Evolutionary conservation across 352 stramenopile genomes (phyloP), one percentile per base, ranked within the genome.

Genomic region (Achlya hypogyna): DNA sequence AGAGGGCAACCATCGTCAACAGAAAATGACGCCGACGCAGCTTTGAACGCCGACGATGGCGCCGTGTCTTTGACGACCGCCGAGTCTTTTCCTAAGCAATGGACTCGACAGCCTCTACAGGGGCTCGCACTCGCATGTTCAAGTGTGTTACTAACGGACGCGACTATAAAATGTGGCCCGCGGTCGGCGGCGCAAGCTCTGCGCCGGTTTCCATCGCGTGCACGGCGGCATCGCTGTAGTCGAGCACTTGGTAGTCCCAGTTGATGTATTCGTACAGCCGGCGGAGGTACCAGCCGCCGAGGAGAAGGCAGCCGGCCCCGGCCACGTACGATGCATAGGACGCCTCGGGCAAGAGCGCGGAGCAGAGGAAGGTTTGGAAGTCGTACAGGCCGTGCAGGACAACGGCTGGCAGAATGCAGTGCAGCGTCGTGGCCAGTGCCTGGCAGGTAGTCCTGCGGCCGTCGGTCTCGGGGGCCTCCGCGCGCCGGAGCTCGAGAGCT

Each of bases 371-470:
- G 4, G 83, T 66, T 45, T 88, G 78, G 5, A 82, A 49, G 52
- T 88, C 81, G 54, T 87, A 91, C 5, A 64, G 70, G 59, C 81
- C 81, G 51, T 91, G 83, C 9, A 87, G 62, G 0, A 84, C 58
- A 9, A 89, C 69, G 9, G 81, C 75, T 0, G 81, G 81, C 1
- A 69, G 54, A 4, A 91, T 32, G 4, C 86, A 29, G 29, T 47
- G 18, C 4, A 76, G 27, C 43, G 82, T 85, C 10, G 77, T 72
- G 16, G 69, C 62, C 84, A 22, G n/a, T 16, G 40, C 29, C 52
- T 64, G 29, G 67, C 53, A 25, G 78, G 42, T 51, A 32, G 47
- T 20, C 78, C 72, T 25, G 49, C 0, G 43, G 42, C 42, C 53
- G 38, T 12, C 62, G 62, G 14, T 65, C 71, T 31, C 42, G 56